phyloP scores from a whole-genome alignment of 495 filamentous ascomycete species.

The Penicillium psychrofluorescens region DNA sequence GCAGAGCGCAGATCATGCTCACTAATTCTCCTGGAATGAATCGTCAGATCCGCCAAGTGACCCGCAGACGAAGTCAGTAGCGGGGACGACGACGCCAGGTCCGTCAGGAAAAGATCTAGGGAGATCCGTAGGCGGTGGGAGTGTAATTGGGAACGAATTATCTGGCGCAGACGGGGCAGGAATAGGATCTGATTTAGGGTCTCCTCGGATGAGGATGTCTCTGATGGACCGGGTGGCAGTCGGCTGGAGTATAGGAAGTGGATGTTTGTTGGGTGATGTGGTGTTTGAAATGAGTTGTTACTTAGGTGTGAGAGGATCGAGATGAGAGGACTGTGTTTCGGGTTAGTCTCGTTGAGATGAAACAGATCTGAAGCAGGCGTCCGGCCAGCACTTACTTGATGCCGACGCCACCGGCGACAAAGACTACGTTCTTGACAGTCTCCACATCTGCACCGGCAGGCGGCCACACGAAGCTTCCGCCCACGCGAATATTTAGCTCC shows the following conservation, averaged over 20 bases:
- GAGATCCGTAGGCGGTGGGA: conserved; percentile 22
- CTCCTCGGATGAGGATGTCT: conserved; percentile 30
- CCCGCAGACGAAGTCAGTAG: conserved; percentile 2
- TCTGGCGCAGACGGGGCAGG: conserved; percentile 43
- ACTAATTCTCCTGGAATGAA: conserved; percentile 42
- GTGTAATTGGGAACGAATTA: conserved; percentile 25
- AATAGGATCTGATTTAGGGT: conserved; percentile 53
- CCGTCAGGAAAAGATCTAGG: conserved; percentile 35
- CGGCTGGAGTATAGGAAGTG: conserved; percentile 40
- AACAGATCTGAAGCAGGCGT: no score
- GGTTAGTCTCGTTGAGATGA: conserved; percentile 1
- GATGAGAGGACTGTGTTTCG: conserved; percentile 46
- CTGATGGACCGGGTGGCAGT: conserved; percentile 14
- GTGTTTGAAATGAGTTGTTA: conserved; percentile 15
- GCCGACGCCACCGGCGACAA: conserved; percentile 79
- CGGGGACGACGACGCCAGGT: conserved; percentile 3
- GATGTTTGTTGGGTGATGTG: conserved; percentile 15
- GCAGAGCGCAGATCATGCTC: conserved; percentile 41
- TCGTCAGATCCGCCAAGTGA: conserved; percentile 22
- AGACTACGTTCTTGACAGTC: conserved; percentile 49
- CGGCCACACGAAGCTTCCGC: conserved; percentile 76
- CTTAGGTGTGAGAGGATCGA: conserved; percentile 44
- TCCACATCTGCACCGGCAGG: conserved; percentile 35
- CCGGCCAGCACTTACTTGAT: conserved; percentile 50
- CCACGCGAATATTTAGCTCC: conserved; percentile 59